These are phyloP conservation scores for Jaltomata sinuosa DNA, from an alignment of 257 asterid species.

Conservation along the genomic window DNA sequence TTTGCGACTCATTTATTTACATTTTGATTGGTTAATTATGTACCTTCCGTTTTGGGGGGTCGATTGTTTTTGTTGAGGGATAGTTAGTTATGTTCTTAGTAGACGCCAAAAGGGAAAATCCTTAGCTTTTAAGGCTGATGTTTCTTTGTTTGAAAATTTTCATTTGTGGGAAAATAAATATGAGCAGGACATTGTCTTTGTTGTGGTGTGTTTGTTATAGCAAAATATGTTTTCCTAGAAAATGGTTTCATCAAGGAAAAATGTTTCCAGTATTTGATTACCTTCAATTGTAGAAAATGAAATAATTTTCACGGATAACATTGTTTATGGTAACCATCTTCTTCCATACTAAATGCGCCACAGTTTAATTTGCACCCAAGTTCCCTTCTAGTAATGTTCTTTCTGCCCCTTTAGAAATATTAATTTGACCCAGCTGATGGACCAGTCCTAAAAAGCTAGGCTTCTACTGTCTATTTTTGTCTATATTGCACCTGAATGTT, in stretches of 20 bases:
- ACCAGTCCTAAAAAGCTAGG: background rate
- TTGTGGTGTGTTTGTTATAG: background rate
- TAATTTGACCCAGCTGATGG: background rate
- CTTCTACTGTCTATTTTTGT: background rate
- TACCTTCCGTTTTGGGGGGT: background rate
- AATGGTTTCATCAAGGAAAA: background rate
- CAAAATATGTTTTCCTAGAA: background rate
- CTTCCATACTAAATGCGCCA: background rate
- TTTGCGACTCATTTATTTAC: background rate
- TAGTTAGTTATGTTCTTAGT: background rate
- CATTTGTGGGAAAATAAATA: too few relatives aligned
- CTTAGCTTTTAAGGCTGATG: background rate
- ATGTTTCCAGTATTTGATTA: background rate
- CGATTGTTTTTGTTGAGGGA: background rate
- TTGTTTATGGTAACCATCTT: background rate
- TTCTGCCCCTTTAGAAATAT: background rate
- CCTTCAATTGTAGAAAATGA: background rate
- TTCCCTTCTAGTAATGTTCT: background rate
- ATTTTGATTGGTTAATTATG: background rate
- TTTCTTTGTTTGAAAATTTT: background rate
- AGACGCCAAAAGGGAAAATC: background rate
- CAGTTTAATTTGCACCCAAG: background rate
- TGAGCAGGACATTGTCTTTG: background rate
- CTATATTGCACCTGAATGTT: background rate
- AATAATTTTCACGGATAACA: background rate